Conservation (phyloP, 2,329 filamentous ascomycete genomes). For the Colletotrichum endophyticum region DNA sequence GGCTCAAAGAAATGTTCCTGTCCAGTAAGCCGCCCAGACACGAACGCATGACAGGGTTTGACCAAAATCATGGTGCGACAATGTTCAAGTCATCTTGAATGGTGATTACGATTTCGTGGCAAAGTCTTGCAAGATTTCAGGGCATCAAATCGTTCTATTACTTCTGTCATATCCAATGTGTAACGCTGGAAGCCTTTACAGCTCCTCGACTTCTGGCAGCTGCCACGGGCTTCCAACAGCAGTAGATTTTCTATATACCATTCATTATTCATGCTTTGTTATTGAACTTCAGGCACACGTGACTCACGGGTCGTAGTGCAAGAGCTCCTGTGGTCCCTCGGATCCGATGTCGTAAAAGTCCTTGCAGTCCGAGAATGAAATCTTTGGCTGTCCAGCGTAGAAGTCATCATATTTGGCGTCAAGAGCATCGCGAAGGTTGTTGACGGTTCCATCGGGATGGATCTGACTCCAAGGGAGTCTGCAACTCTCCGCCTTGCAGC, state of each 20-base stretch:
- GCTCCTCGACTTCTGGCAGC: not conserved
- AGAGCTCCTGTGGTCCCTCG: constrained; percentile 53
- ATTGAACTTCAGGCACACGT: not conserved
- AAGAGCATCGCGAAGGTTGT: constrained; percentile 56
- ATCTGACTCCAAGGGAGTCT: constrained; percentile 61
- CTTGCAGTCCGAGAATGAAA: constrained; percentile 59
- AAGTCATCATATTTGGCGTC: constrained; percentile 52
- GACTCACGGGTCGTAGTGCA: constrained; percentile 10
- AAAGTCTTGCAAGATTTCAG: not conserved
- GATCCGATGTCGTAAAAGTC: constrained; percentile 59
- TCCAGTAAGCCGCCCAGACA: not conserved
- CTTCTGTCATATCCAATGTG: not conserved
- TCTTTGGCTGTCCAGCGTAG: constrained; percentile 53
- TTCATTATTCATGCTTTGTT: not conserved
- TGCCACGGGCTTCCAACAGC: not conserved
- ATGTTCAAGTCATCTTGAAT: not conserved
- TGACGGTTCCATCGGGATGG: constrained; percentile 58
- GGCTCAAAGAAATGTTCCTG: not conserved
- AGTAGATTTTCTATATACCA: not conserved
- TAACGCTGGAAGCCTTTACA: not conserved
- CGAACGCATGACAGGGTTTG: not conserved
- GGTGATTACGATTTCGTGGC: not conserved
- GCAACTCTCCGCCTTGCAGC: constrained; percentile 60
- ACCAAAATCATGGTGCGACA: not conserved
- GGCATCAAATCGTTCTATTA: not conserved